These are phyloP conservation scores for Phialocephala sp. DNA, from an alignment of 2,329 filamentous ascomycete genomes.

Conservation along the genomic window DNA sequence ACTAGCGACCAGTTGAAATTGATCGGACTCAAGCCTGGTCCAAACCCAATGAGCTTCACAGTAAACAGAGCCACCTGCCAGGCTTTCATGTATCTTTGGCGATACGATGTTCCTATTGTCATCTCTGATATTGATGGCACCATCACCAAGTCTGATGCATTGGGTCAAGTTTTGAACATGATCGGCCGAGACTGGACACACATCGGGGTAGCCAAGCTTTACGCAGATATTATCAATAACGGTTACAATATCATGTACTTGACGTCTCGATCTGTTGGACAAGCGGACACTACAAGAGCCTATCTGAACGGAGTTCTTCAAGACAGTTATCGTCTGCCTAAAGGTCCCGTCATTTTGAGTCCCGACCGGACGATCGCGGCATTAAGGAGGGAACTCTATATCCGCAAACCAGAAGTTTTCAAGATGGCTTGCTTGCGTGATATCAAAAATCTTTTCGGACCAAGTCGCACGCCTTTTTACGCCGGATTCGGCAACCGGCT, in stretches of 20 bases:
- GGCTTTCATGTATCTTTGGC: slow-evolving; percentile 94
- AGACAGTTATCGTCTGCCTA: slow-evolving; percentile 83
- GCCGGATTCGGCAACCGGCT: slow-evolving; percentile 96
- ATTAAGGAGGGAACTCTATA: slow-evolving; percentile 87
- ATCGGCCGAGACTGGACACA: slow-evolving; percentile 99
- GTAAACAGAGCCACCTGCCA: slow-evolving; percentile 93
- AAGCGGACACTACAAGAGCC: slow-evolving; percentile 86
- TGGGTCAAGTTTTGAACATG: slow-evolving; percentile 94
- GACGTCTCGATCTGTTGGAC: slow-evolving; percentile 90
- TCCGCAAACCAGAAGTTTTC: slow-evolving; percentile 97
- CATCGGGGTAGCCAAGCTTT: slow-evolving; percentile 93
- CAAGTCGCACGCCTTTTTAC: slow-evolving; percentile 84
- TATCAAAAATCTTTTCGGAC: slow-evolving; percentile 85
- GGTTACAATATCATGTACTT: slow-evolving; percentile 99
- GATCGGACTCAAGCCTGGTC: slow-evolving; percentile 80
- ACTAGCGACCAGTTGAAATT: slow-evolving; percentile 95
- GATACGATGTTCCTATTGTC: slow-evolving; percentile 87
- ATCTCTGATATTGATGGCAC: slow-evolving; percentile 99
- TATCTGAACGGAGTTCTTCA: slow-evolving; percentile 91
- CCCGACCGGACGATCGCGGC: slow-evolving; percentile 96
- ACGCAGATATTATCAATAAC: slow-evolving; percentile 92
- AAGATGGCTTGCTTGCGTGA: slow-evolving; percentile 98
- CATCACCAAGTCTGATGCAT: slow-evolving; percentile 95
- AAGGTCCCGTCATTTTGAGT: slow-evolving; percentile 91
- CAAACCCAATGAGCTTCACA: slow-evolving; percentile 93